These are phyloP conservation scores for Fusarium nelsonii DNA, from an alignment of 2,329 filamentous ascomycete species.

Conservation along the genomic window DNA sequence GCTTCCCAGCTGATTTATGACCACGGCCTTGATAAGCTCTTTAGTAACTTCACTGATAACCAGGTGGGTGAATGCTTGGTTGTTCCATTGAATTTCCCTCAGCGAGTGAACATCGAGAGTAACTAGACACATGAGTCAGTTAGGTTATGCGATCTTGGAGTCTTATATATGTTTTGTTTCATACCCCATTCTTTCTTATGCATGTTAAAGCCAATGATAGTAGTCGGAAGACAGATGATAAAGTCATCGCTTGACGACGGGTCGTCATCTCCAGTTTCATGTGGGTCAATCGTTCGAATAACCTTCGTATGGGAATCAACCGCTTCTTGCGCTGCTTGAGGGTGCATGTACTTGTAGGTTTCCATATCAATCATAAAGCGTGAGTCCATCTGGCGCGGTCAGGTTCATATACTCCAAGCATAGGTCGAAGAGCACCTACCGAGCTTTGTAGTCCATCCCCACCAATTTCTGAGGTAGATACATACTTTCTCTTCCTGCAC, in stretches of 20 bases:
- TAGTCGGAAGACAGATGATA: neutral
- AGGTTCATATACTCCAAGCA: no score
- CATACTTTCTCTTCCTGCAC: neutral
- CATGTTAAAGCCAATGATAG: neutral
- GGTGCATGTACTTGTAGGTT: neutral
- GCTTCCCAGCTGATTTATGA: neutral
- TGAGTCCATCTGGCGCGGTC: neutral
- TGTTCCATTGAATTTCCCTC: neutral
- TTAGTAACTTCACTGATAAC: neutral
- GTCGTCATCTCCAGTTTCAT: neutral
- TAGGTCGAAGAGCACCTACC: neutral
- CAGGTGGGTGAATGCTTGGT: neutral
- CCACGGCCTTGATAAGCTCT: neutral
- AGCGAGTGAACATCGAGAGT: neutral
- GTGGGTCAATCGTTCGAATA: no score
- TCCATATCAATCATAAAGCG: neutral
- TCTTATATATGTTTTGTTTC: no score
- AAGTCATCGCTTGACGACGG: neutral
- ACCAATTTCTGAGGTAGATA: neutral
- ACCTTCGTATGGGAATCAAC: neutral
- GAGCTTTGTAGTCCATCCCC: neutral
- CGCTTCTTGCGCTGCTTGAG: no score
- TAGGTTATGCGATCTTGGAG: no score
- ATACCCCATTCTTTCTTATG: slow-evolving; percentile 7
- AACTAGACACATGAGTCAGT: neutral